Conservation (phyloP, 352 stramenopile genomes). For the Phytophthora ramorum region DNA sequence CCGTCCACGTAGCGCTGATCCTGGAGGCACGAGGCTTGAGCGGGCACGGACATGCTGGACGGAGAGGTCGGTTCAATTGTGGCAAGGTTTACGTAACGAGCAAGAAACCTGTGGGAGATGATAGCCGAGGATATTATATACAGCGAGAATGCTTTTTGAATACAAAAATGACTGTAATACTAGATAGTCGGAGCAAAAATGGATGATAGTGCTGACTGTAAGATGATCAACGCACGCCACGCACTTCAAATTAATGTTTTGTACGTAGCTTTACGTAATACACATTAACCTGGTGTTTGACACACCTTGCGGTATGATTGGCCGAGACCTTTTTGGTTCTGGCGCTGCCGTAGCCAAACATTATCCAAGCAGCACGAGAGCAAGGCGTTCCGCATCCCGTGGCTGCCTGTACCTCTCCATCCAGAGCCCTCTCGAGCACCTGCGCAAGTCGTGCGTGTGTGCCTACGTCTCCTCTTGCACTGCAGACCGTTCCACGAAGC, state of each 20-base stretch:
- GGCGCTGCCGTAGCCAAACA: conserved; percentile 22
- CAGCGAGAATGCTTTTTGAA: neutral
- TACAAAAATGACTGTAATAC: neutral
- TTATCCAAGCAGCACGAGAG: conserved; percentile 18
- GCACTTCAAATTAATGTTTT: neutral
- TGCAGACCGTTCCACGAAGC: neutral
- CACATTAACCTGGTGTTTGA: neutral
- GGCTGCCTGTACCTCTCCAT: conserved; percentile 4
- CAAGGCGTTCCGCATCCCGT: conserved; percentile 1
- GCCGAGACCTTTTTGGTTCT: conserved; percentile 2
- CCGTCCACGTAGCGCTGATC: conserved; percentile 47
- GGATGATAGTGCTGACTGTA: neutral
- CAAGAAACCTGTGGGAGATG: neutral
- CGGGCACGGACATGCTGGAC: conserved; percentile 16
- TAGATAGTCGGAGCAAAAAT: neutral
- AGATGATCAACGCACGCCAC: neutral
- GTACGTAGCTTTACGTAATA: neutral
- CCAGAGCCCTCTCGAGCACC: conserved; percentile 14
- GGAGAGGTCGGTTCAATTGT: neutral
- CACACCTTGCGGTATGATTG: conserved; percentile 8
- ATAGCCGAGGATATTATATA: neutral
- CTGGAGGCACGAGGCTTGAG: conserved; percentile 16
- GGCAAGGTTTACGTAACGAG: neutral
- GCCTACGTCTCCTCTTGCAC: conserved; percentile 5
- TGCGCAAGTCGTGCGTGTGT: conserved; percentile 43